A percentile compares a stretch with the other conserved stretches of the same genome.
phyloP scores from a whole-genome alignment of 2,329 filamentous ascomycete genomes.

The Exophiala sideris region DNA sequence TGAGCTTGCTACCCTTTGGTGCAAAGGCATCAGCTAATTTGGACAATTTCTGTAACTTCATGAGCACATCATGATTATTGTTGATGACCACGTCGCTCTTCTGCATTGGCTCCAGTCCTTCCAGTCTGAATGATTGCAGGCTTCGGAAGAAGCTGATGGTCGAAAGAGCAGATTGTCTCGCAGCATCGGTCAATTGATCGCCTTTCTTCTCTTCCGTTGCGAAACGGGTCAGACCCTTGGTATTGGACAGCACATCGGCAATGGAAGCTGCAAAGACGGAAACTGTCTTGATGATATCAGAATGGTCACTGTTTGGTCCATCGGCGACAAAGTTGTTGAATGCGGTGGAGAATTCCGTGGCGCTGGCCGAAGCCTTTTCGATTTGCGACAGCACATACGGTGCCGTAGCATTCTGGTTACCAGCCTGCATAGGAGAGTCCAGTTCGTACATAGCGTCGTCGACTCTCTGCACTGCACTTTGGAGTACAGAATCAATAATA shows the following conservation, averaged over 20 bases:
- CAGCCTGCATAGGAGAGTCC: conserved; percentile 96
- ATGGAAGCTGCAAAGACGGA: conserved; percentile 87
- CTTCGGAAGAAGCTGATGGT: conserved; percentile 94
- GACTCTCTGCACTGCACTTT: conserved; percentile 86
- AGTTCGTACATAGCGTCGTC: conserved; percentile 96
- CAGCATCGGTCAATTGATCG: conserved; percentile 77
- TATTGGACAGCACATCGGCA: conserved; percentile 88
- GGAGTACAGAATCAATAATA: conserved; percentile 93
- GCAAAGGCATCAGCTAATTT: conserved; percentile 91
- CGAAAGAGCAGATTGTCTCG: conserved; percentile 77
- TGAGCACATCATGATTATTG: conserved; percentile 93
- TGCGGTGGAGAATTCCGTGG: conserved; percentile 94
- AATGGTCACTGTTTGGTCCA: conserved; percentile 82
- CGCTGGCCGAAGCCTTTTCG: conserved; percentile 89
- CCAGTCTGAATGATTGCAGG: conserved; percentile 88
- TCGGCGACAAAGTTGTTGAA: conserved; percentile 99
- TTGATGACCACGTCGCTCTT: conserved; percentile 98
- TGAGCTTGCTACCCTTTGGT: conserved; percentile 78
- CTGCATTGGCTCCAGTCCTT: conserved; percentile 82
- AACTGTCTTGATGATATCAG: conserved; percentile 88
- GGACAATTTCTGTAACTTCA: conserved; percentile 87
- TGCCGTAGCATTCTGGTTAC: conserved; percentile 95
- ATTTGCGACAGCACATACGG: conserved; percentile 94
- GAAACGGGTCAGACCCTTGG: conserved; percentile 88
- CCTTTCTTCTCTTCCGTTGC: conserved; percentile 94